These are phyloP conservation scores for Sphaerobolus stellatus DNA, from an alignment of 1,284 basidiomycete genomes.

Conservation along the genomic window DNA sequence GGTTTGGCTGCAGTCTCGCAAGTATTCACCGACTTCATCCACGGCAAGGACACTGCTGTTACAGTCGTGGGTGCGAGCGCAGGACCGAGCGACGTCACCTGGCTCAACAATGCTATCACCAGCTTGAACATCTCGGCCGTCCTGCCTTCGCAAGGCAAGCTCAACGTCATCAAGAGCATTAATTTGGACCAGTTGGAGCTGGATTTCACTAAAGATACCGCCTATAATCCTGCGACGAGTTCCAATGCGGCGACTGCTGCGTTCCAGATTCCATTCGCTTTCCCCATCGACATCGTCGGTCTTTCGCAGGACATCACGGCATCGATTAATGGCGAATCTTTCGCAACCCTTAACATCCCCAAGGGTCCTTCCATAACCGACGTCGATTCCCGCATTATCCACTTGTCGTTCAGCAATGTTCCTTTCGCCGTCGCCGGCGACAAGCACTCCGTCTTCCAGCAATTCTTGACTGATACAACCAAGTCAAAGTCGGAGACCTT, in stretches of 20 bases:
- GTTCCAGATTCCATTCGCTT: slow-evolving; percentile 70
- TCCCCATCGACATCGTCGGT: slow-evolving; percentile 67
- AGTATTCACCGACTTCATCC: slow-evolving; percentile 75
- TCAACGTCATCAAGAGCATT: slow-evolving; percentile 68
- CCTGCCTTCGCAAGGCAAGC: slow-evolving; percentile 63
- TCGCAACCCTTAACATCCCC: slow-evolving; percentile 66
- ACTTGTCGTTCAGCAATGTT: slow-evolving; percentile 59
- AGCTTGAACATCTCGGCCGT: slow-evolving; percentile 58
- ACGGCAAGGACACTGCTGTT: slow-evolving; percentile 63
- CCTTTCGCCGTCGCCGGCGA: slow-evolving; percentile 59
- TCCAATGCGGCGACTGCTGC: slow-evolving; percentile 60
- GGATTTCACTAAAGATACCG: slow-evolving; percentile 55
- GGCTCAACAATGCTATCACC: slow-evolving; percentile 77
- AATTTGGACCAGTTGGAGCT: slow-evolving; percentile 62
- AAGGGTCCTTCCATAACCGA: slow-evolving; percentile 62
- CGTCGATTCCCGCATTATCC: slow-evolving; percentile 60
- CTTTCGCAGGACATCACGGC: slow-evolving; percentile 64
- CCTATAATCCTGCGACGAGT: slow-evolving; percentile 59
- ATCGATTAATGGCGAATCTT: slow-evolving; percentile 51
- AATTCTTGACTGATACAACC: slow-evolving; percentile 70
- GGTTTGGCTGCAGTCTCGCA: slow-evolving; percentile 63
- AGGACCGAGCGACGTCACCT: slow-evolving; percentile 62
- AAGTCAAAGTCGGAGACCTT: slow-evolving; percentile 50
- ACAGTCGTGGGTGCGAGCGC: slow-evolving; percentile 63
- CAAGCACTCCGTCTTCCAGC: slow-evolving; percentile 55